Base-by-base conservation (phyloP, 2,329 filamentous ascomycete species). In the Paecilomyces variotii region DNA sequence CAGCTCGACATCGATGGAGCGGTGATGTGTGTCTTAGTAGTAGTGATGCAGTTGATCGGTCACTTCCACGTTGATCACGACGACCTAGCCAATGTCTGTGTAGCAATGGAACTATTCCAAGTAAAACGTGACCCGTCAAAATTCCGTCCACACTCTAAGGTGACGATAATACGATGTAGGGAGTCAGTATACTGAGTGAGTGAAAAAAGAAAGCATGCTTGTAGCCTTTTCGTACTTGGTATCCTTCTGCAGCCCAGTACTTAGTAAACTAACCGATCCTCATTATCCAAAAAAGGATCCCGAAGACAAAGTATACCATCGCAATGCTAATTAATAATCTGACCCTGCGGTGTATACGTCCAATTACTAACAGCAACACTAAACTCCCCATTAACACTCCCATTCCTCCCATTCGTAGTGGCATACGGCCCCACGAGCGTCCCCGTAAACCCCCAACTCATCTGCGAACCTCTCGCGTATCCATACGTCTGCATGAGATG, bases 371-470 rank as follows among this genome's bases (percentile, higher is more conserved):
- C 35, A 19, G 35, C 14, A 45, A 19, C n/a, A 7, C 14, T 45
- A n/a, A 45, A 45, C 2, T 12, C 35, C 14, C 12, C 35, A 45
- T 45, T 19, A 19, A 5, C 4, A 19, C 35, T 45, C n/a, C 35
- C 35, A 24, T 45, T 45, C 3, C 35, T 45, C 35, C 35, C 35
- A 45, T 45, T 45, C 35, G 35, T 39, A 39, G 35, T 39, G 12
- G 35, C 35, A n/a, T 39, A 39, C 3, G 12, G 35, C 14, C 35
- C 35, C 12, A 39, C 35, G 12, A 39, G 35, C 11, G 35, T 39
- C 35, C 55, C 55, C 4, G 55, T 56, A 30, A 56, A 56, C 10
- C 56, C 56, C 27, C 51, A 54, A 58, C 56, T 58, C 4, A 55
- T 53, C 19, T 54, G 30, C 14, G 2, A 11, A n/a, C n/a, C 51